Percentiles rank a stretch among this genome's conserved stretches.
Evolutionary conservation across 257 asterid species (phyloP).

Genomic region (Petunia axillaris): DNA sequence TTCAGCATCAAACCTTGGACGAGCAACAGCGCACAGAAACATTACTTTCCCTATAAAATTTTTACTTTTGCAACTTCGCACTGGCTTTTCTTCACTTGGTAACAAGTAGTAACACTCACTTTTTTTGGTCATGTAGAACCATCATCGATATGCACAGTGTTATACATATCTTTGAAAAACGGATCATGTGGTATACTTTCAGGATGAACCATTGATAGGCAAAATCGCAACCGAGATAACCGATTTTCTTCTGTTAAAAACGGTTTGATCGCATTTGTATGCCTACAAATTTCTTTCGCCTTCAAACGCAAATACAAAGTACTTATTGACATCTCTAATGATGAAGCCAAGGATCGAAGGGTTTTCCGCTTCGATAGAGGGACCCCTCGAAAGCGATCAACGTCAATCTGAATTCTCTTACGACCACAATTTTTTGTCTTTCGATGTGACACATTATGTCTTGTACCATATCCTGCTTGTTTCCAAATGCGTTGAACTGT

Average conservation of each 20-base stretch:
- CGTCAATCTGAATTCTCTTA: too few species aligned
- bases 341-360: too few species aligned
- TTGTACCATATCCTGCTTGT: too few species aligned
- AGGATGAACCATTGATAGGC: conserved; percentile 22
- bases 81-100: not conserved
- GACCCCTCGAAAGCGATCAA: too few species aligned
- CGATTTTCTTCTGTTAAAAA: conserved; percentile 21
- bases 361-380: too few species aligned
- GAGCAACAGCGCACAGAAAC: conserved; percentile 3
- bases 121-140: conserved; percentile 28
- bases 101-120: conserved; percentile 19
- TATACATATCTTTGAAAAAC: conserved; percentile 21
- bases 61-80: conserved; percentile 7
- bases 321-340: too few species aligned
- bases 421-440: too few species aligned
- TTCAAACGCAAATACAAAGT: not conserved
- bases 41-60: not conserved
- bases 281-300: not conserved
- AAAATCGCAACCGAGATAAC: conserved; percentile 27
- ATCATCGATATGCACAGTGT: conserved; percentile 31
- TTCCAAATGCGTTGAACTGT: too few species aligned
- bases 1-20: conserved; percentile 22
- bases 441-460: too few species aligned
- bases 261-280: conserved; percentile 30
- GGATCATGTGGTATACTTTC: not conserved